Evolutionary conservation across 805 yeast species (phyloP).

Genomic region (Candida vaughaniae): DNA sequence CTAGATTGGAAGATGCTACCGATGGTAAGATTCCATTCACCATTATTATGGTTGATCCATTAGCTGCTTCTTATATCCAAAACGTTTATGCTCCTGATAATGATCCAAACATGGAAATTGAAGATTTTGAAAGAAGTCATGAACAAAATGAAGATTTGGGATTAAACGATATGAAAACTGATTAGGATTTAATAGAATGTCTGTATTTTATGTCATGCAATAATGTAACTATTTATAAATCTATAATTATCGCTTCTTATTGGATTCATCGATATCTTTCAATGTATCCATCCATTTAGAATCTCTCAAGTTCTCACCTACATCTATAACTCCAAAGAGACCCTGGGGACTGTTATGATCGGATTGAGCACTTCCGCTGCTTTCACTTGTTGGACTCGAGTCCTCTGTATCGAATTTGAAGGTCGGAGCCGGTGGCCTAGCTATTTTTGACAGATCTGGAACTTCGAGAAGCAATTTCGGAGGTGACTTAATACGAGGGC

Average conservation of each 20-base stretch:
- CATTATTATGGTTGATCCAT: slow-evolving; percentile 86
- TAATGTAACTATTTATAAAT: no score
- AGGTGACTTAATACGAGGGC: slow-evolving; percentile 6
- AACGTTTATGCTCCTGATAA: slow-evolving; percentile 98
- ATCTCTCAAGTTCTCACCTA: slow-evolving; percentile 26
- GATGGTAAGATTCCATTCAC: slow-evolving; percentile 84
- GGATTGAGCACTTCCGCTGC: slow-evolving; percentile 3
- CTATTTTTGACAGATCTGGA: background rate
- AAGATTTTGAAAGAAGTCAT: slow-evolving; percentile 84
- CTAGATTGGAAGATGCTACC: slow-evolving; percentile 69
- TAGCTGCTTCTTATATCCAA: slow-evolving; percentile 93
- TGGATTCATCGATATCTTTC: slow-evolving; percentile 16
- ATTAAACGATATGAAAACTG: slow-evolving; percentile 52
- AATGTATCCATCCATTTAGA: slow-evolving; percentile 27
- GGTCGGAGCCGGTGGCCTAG: background rate
- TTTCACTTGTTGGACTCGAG: background rate
- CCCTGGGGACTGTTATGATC: slow-evolving; percentile 12
- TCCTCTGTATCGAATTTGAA: slow-evolving; percentile 2
- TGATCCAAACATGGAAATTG: slow-evolving; percentile 93
- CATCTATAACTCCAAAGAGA: slow-evolving; percentile 17
- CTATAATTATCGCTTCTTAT: background rate
- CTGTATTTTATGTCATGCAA: no score
- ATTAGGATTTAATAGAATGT: slow-evolving; percentile 12
- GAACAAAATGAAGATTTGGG: slow-evolving; percentile 94
- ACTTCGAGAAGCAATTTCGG: slow-evolving; percentile 19